Evolutionary conservation across 441 rosid species (phyloP), one percentile per base, ranked within the genome.

Genomic region (Bruguiera hainesii): DNA sequence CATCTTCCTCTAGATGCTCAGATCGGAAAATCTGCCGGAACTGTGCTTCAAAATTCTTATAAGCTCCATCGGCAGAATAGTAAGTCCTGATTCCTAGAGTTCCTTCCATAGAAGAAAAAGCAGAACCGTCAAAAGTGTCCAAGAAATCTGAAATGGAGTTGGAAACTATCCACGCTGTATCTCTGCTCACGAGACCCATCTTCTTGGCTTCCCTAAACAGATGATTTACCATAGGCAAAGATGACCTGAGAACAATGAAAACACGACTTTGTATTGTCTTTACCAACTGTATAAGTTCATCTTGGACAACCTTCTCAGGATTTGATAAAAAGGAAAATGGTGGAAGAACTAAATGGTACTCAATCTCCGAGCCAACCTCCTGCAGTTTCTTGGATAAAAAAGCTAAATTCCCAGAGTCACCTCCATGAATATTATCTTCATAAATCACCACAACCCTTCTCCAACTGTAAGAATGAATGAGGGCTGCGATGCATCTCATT

Each of bases 401-500:
- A 28, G 64, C 46, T 9, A 76, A 25, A 59, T 75, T 73, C 31
- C 84, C 80, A 18, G 71, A 75, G 53, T 81, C 79, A 31, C 68
- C 77, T 42, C 83, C 81, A 53, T 58, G 60, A 18, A 49, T 60
- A 69, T 72, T 65, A 23, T 74, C 83, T 67, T 84, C 87, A 18
- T 80, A 77, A 52, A 87, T 68, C 23, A 76, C 74, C 0, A 68
- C 23, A 1, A 82, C 82, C 59, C 71, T 77, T 72, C 28, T 76
- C 84, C 88, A 81, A 11, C 66, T 72, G 31, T 67, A 83, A 16
- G 78, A 69, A 7, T 58, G 57, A 48, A 77, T 70, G 23, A 82
- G 71, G 23, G 71, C 77, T 64, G 82, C 86, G 4, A 73, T 80
- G 73, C 83, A 80, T 65, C 46, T 77, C 60, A 77, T 75, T 56